These are phyloP conservation scores for Ettlia oleoabundans DNA, from an alignment of 139 green algal species.

Conservation along the genomic window DNA sequence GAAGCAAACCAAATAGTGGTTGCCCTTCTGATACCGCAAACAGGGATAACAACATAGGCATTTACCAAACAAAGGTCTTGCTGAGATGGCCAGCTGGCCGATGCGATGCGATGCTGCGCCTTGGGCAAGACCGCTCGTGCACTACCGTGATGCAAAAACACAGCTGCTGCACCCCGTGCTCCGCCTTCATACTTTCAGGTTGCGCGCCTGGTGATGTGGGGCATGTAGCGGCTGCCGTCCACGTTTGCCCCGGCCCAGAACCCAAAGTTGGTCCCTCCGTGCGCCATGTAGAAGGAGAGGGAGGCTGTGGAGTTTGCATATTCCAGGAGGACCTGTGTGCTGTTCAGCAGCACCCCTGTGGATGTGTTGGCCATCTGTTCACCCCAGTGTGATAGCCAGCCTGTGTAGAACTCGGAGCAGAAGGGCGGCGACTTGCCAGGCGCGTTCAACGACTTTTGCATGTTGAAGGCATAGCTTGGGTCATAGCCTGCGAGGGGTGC, in stretches of 20 bases:
- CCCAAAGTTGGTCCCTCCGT: conserved; percentile 70
- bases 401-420: conserved; percentile 72
- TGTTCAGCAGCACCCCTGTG: background rate
- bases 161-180: too few species aligned
- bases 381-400: conserved; percentile 74
- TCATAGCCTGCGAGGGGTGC: conserved; percentile 31
- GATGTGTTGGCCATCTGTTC: conserved; percentile 68
- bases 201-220: conserved; percentile 23
- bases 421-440: conserved; percentile 54
- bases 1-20: background rate
- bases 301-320: conserved; percentile 53
- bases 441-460: conserved; percentile 55
- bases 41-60: background rate
- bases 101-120: too few species aligned
- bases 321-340: conserved; percentile 43
- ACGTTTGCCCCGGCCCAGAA: conserved; percentile 54
- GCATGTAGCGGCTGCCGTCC: conserved; percentile 22
- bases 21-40: background rate
- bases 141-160: too few species aligned
- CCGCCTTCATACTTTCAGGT: too few species aligned
- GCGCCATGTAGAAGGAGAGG: conserved; percentile 74
- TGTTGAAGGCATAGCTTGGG: conserved; percentile 45
- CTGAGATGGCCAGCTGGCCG: too few species aligned
- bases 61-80: too few species aligned
- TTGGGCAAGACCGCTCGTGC: too few species aligned